phyloP scores from a whole-genome alignment of 179 eudicot species.

The Silene noctiflora region DNA sequence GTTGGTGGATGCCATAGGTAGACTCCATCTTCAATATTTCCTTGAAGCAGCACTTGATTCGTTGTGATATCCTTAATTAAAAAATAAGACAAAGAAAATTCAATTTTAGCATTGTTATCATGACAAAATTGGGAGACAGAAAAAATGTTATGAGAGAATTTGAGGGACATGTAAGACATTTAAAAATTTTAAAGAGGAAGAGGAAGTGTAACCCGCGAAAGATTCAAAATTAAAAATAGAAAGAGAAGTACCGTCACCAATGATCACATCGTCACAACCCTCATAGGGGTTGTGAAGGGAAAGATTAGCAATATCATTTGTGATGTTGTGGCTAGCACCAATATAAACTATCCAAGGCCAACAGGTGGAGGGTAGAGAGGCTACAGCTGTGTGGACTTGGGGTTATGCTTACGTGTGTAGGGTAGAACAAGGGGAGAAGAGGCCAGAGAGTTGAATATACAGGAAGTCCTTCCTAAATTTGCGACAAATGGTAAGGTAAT shows the following conservation, averaged over 20 bases:
- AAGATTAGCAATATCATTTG: too few species aligned
- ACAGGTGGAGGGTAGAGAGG: background rate
- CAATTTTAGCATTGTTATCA: background rate
- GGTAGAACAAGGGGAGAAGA: background rate
- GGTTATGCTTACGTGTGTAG: background rate
- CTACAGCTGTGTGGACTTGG: background rate
- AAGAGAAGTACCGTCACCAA: too few species aligned
- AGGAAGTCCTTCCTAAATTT: background rate
- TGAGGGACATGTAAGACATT: conserved; percentile 13
- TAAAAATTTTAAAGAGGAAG: background rate
- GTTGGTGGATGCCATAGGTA: background rate
- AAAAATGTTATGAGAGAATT: conserved; percentile 3
- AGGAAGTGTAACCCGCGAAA: background rate
- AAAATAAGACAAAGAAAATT: conserved; percentile 11
- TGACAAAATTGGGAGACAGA: conserved; percentile 12
- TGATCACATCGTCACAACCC: too few species aligned
- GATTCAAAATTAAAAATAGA: too few species aligned
- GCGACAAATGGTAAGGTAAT: background rate
- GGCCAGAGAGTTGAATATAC: background rate
- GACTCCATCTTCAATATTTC: background rate
- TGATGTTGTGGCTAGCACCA: conserved; percentile 17
- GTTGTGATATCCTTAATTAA: conserved; percentile 5
- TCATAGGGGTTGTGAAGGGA: too few species aligned
- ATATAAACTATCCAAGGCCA: background rate
- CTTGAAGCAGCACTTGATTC: background rate